Base-by-base conservation (phyloP, 2,329 filamentous ascomycete species). In the Colletotrichum tabaci region DNA sequence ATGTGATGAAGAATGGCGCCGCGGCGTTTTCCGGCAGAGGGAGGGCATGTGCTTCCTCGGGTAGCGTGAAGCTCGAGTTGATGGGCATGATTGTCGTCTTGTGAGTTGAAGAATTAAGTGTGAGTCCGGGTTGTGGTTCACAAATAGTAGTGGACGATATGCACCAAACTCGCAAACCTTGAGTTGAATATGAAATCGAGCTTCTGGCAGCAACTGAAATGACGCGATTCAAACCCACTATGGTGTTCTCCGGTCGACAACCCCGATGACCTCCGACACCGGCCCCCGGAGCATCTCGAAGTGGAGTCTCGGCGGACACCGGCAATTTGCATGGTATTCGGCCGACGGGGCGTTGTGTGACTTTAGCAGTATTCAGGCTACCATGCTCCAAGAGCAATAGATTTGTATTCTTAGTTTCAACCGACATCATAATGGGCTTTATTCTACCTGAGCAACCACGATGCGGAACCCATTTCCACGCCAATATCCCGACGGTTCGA, bases 1-100 rank as follows among this genome's bases (percentile, higher is more conserved):
- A 83, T n/a, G 79, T 76, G 56, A 83, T 64, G 73, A 82, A 83
- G 3, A 79, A 18, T 8, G 44, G 60, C 47, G 26, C 46, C 15
- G 30, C 9, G 8, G 49, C 18, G 15, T 4, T 30, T 1, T 47
- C 18, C 3, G 49, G 30, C 0, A 49, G 15, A 4, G 15, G 8
- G 0, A 71, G 30, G 35, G 55, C 26, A 35, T 47, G 44, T 4
- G 64, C 49, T 4, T 47, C 52, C 5, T 56, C 56, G 0, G 63
- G 63, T n/a, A 71, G 44, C 12, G 18, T 42, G 50, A 67, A 67
- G 42, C 9, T 18, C 8, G 30, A 3, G 23, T 61, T 38, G 5
- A 67, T 67, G 21, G 67, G 67, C 63, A 61, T 71, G 12, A 30
- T 57, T 4, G 30, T 18, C 15, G 44, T 26, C 23, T 53, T 30